A percentile compares a stretch with the other conserved stretches of the same genome.
Evolutionary conservation across 2,329 filamentous ascomycete genomes (phyloP).

Genomic region (Didymella arachidicola): DNA sequence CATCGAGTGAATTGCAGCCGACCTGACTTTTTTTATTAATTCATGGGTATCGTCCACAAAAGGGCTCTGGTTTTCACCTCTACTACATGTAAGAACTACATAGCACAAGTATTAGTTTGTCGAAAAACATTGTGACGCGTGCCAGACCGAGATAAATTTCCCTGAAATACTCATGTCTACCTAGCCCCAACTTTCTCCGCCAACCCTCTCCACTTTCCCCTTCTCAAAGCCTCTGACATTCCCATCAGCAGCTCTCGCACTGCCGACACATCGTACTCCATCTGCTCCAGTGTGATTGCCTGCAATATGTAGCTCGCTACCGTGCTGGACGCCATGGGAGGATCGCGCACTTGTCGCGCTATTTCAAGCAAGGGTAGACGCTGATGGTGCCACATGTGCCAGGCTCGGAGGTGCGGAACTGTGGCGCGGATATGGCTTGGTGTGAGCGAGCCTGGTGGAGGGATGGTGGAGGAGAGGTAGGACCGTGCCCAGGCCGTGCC

Average conservation of each 20-base stretch:
- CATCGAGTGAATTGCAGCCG: too few relatives aligned
- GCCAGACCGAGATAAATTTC: background rate
- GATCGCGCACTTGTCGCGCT: conserved; percentile 37
- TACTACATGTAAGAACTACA: too few relatives aligned
- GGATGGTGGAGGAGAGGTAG: conserved; percentile 42
- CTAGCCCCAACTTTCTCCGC: conserved; percentile 32
- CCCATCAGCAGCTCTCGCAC: conserved; percentile 32
- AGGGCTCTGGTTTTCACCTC: background rate
- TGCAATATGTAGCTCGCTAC: conserved; percentile 43
- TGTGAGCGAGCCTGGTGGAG: conserved; percentile 25
- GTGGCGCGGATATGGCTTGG: conserved; percentile 43
- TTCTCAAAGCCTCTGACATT: conserved; percentile 35
- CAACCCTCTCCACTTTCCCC: conserved; percentile 37
- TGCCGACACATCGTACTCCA: conserved; percentile 36
- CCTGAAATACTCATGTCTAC: background rate
- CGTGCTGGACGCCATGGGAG: conserved; percentile 40
- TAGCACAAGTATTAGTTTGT: background rate
- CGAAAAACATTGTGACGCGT: background rate
- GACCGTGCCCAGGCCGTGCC: conserved; percentile 42
- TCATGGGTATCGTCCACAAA: background rate
- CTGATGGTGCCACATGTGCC: conserved; percentile 47
- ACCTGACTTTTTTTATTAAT: too few relatives aligned
- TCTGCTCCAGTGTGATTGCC: conserved; percentile 38
- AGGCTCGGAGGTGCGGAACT: conserved; percentile 42
- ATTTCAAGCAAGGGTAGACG: conserved; percentile 33